A percentile compares a stretch with the other conserved stretches of the same genome.
phyloP scores from a whole-genome alignment of 2,329 filamentous ascomycete species.

The Iodosphaeria phyllophila region DNA sequence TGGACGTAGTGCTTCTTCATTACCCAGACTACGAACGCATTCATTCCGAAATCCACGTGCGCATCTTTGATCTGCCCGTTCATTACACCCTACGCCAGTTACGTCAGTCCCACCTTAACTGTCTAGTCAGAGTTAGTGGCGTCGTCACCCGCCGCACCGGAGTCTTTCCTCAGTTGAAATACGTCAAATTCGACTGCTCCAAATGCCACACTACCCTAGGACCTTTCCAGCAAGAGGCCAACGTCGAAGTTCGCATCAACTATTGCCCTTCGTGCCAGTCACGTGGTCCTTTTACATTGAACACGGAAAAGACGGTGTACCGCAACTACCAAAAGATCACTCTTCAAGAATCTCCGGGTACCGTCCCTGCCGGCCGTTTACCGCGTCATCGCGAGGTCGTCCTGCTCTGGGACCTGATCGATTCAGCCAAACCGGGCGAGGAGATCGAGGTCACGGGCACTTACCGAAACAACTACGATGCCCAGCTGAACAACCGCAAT shows the following conservation, averaged over 20 bases:
- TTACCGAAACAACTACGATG: constrained; percentile 96
- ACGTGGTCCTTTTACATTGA: constrained; percentile 82
- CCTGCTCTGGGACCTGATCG: constrained; percentile 90
- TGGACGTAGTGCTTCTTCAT: constrained; percentile 89
- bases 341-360: constrained; percentile 89
- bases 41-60: constrained; percentile 92
- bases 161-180: constrained; percentile 95
- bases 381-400: constrained; percentile 89
- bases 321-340: constrained; percentile 98
- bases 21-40: constrained; percentile 97
- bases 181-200: constrained; percentile 92
- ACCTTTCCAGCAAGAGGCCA: constrained; percentile 94
- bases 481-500: constrained; percentile 94
- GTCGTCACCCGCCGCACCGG: constrained; percentile 88
- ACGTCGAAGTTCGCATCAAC: constrained; percentile 85
- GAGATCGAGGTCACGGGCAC: constrained; percentile 95
- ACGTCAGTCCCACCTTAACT: constrained; percentile 90
- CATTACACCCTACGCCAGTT: constrained; percentile 91
- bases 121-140: constrained; percentile 79
- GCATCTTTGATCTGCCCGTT: constrained; percentile 85
- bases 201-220: constrained; percentile 87
- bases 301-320: constrained; percentile 95
- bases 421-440: constrained; percentile 89
- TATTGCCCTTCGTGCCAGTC: constrained; percentile 96
- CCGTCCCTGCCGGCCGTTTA: constrained; percentile 85